A percentile compares a stretch with the other conserved stretches of the same genome.
Evolutionary conservation across 495 filamentous ascomycete genomes (phyloP).

Genomic region (Daldinia bambusicola): DNA sequence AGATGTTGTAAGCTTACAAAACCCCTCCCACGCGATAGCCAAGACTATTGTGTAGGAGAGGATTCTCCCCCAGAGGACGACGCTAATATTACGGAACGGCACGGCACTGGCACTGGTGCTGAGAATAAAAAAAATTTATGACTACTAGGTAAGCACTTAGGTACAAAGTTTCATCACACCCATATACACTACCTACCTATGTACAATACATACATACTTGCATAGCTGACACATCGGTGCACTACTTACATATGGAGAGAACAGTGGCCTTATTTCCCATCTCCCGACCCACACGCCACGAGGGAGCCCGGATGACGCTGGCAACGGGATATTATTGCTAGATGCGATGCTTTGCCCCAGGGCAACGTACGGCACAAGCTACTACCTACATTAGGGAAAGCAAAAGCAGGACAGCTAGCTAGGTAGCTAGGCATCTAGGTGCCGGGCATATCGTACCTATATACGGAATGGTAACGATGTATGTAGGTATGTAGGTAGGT

Average conservation of each 20-base stretch:
- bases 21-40: conserved; percentile 15
- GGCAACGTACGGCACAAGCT: neutral
- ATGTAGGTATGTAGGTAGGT: conserved; percentile 16
- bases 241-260: neutral
- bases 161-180: neutral
- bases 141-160: conserved; percentile 2
- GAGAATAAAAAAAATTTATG: neutral
- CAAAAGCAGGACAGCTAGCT: neutral
- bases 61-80: neutral
- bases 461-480: neutral
- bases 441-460: neutral
- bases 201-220: too few species aligned
- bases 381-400: neutral
- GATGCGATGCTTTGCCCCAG: conserved; percentile 5
- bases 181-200: neutral
- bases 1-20: neutral
- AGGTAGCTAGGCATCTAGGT: too few species aligned
- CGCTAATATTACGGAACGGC: conserved; percentile 2
- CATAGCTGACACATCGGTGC: neutral
- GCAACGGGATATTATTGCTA: conserved; percentile 14
- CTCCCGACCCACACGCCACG: conserved; percentile 21
- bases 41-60: neutral
- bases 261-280: neutral
- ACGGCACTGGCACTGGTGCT: neutral
- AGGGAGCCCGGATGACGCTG: conserved; percentile 4